A percentile compares a stretch with the other conserved stretches of the same genome.
Conservation (phyloP, 1,139 yeast genomes). For the Geotrichum aggregatum region DNA sequence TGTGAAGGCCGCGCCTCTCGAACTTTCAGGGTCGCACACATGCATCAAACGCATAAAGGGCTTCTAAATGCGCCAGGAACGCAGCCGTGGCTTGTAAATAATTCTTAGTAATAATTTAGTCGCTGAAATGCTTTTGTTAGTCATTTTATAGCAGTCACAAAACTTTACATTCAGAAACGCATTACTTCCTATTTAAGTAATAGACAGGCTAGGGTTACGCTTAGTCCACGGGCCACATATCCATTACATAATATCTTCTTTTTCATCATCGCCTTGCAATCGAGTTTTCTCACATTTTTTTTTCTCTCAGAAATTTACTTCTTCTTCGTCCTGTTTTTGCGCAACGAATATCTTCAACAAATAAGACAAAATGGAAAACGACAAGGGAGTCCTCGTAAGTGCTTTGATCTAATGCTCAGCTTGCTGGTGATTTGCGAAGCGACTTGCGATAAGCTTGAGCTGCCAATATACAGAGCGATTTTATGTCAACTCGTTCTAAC, state of each 20-base stretch:
- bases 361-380: conserved; percentile 86
- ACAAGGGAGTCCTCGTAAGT: conserved; percentile 98
- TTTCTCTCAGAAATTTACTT: not conserved
- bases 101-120: no score
- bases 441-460: no score
- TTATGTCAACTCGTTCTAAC: not conserved
- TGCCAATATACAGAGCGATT: no score
- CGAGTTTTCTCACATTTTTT: not conserved
- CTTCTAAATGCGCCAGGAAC: no score
- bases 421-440: not conserved
- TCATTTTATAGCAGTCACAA: not conserved
- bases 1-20: no score
- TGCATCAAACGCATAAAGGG: no score
- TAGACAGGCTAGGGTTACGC: not conserved
- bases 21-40: no score
- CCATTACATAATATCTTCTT: no score
- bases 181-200: not conserved
- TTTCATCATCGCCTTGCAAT: not conserved
- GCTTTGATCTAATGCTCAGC: conserved; percentile 18
- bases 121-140: no score
- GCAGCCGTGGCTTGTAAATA: no score
- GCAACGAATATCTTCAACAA: not conserved
- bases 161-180: not conserved
- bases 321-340: not conserved
- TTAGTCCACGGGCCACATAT: not conserved